Percentiles rank a stretch among this genome's conserved stretches.
Conservation (phyloP, 257 asterid species). For the Solanum pimpinellifolium region DNA sequence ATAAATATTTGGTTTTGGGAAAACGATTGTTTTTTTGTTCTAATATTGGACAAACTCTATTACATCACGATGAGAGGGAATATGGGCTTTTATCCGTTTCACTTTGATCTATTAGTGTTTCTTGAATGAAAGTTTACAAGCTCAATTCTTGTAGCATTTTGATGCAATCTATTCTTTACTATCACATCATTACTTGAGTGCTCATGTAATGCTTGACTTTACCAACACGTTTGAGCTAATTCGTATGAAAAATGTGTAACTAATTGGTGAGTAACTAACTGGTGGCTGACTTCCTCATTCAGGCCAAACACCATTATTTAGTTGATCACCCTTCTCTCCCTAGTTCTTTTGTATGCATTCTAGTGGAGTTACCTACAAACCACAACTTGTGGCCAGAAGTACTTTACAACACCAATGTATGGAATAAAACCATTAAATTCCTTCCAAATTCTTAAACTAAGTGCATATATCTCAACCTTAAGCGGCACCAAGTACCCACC, state of each 20-base stretch:
- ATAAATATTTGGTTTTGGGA: neutral
- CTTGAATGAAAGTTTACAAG: neutral
- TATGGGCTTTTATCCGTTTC: neutral
- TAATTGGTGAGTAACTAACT: neutral
- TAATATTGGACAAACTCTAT: neutral
- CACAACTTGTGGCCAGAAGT: slow-evolving; percentile 3
- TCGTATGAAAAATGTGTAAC: neutral
- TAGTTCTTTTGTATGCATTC: neutral
- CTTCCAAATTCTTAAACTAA: neutral
- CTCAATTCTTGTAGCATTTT: neutral
- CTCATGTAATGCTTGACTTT: neutral
- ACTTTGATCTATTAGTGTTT: neutral
- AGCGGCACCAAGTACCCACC: neutral
- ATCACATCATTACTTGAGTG: neutral
- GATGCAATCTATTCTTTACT: neutral
- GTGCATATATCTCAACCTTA: neutral
- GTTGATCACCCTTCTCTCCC: neutral
- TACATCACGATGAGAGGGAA: neutral
- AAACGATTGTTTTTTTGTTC: neutral
- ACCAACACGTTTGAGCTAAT: neutral
- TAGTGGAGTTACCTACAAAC: neutral
- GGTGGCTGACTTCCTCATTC: neutral
- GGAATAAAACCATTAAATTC: neutral
- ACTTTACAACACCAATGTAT: neutral
- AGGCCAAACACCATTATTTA: slow-evolving; percentile 4